These are phyloP conservation scores for Quercus suber DNA, from an alignment of 306 rosid genomes.

Conservation along the genomic window DNA sequence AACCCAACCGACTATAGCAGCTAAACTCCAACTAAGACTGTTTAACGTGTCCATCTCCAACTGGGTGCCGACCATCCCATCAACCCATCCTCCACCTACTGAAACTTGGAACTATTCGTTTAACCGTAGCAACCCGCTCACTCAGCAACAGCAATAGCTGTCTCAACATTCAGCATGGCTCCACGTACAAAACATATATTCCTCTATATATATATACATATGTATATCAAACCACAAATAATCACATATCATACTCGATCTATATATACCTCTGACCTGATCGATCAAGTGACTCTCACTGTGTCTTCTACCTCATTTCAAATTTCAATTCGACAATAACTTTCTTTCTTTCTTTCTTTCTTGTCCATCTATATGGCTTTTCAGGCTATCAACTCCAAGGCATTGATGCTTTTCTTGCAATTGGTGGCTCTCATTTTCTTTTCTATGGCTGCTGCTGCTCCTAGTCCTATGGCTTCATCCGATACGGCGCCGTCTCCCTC, in stretches of 20 bases:
- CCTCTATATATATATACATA: neutral
- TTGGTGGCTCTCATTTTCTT: neutral
- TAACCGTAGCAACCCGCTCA: neutral
- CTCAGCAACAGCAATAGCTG: too few species aligned
- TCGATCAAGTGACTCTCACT: too few species aligned
- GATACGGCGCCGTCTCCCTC: slow-evolving; percentile 20
- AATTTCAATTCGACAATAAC: too few species aligned
- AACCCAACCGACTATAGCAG: neutral
- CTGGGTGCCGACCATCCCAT: neutral
- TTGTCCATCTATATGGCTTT: neutral
- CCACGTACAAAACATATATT: neutral
- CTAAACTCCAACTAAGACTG: neutral
- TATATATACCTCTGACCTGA: too few species aligned
- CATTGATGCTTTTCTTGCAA: neutral
- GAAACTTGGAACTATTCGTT: neutral
- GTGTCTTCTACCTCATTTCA: too few species aligned
- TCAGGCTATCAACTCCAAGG: slow-evolving; percentile 7
- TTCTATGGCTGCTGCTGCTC: neutral
- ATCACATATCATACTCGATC: too few species aligned
- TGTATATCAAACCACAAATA: neutral
- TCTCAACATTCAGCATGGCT: too few species aligned
- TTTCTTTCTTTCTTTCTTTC: neutral
- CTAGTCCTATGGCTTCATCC: too few species aligned
- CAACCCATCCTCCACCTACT: neutral
- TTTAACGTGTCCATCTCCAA: neutral